A percentile compares a stretch with the other conserved stretches of the same genome.
phyloP scores from a whole-genome alignment of 1,139 yeast species.

The Lodderomyces parapsilosis region DNA sequence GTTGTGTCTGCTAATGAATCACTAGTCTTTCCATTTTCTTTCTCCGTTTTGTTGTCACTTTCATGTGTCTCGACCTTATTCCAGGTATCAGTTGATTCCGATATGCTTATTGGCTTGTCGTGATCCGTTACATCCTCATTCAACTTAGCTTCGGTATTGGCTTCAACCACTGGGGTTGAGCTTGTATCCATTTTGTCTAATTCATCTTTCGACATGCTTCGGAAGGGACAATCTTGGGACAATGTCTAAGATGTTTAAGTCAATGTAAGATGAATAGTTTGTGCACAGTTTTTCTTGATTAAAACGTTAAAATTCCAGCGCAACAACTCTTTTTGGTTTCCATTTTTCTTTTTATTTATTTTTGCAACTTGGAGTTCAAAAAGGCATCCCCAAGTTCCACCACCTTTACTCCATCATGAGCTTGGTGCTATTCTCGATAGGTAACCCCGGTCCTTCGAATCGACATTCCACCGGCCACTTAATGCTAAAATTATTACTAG shows the following conservation, averaged over 20 bases:
- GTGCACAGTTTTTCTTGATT: too few species aligned
- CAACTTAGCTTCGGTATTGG: neutral
- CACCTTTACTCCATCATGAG: neutral
- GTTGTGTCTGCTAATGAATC: neutral
- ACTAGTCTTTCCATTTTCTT: neutral
- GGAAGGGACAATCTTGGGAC: too few species aligned
- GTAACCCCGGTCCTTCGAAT: constrained; percentile 42
- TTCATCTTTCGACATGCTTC: neutral
- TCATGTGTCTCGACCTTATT: too few species aligned
- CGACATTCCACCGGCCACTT: constrained; percentile 44
- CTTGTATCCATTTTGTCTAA: neutral
- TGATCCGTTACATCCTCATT: neutral
- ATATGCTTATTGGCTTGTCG: neutral
- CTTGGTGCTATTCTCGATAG: constrained; percentile 37
- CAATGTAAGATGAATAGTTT: too few species aligned
- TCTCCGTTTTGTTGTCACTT: neutral
- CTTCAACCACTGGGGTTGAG: neutral
- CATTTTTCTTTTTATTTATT: neutral
- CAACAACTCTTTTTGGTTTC: neutral
- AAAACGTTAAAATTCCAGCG: neutral
- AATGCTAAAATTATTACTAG: constrained; percentile 28
- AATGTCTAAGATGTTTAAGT: too few species aligned
- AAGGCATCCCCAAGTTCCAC: too few species aligned
- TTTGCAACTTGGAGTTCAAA: too few species aligned
- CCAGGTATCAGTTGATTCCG: neutral